phyloP scores from a whole-genome alignment of 208 protist species.

The Leptomonas seymouri region DNA sequence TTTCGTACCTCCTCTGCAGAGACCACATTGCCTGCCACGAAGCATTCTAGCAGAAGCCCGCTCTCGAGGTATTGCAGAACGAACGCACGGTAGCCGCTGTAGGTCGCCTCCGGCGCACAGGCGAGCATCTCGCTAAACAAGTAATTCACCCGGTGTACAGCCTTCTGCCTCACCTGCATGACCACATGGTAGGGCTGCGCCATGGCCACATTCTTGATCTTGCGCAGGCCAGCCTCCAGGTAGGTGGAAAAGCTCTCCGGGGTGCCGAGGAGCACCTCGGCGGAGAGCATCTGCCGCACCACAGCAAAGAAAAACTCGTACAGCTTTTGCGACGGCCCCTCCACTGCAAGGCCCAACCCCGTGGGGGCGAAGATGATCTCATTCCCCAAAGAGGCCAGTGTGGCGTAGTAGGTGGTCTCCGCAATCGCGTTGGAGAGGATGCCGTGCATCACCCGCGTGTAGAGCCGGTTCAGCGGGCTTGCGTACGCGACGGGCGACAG shows the following conservation, averaged over 20 bases:
- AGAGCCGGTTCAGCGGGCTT: slow-evolving; percentile 53
- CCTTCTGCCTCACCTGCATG: slow-evolving; percentile 34
- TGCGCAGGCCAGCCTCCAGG: slow-evolving; percentile 38
- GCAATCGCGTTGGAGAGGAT: slow-evolving; percentile 51
- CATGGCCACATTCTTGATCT: slow-evolving; percentile 31
- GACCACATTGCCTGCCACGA: slow-evolving; percentile 63
- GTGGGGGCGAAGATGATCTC: slow-evolving; percentile 21
- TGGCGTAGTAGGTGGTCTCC: slow-evolving; percentile 69
- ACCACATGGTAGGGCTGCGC: slow-evolving; percentile 55
- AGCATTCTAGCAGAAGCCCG: slow-evolving; percentile 69
- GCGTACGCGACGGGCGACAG: slow-evolving; percentile 59
- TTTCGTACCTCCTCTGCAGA: slow-evolving; percentile 37
- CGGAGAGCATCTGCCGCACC: slow-evolving; percentile 33
- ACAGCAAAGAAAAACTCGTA: slow-evolving; percentile 51
- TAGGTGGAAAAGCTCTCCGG: slow-evolving; percentile 55
- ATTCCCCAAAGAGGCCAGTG: slow-evolving; percentile 66
- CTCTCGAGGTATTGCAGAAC: slow-evolving; percentile 48
- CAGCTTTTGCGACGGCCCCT: slow-evolving; percentile 62
- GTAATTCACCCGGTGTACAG: slow-evolving; percentile 32
- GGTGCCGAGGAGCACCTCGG: slow-evolving; percentile 27
- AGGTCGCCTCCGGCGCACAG: slow-evolving; percentile 36
- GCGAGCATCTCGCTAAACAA: slow-evolving; percentile 59
- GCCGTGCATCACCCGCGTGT: slow-evolving; percentile 55
- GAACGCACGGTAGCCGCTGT: slow-evolving; percentile 56
- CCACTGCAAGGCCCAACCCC: slow-evolving; percentile 47